These are phyloP conservation scores for Roridomyces roridus DNA, from an alignment of 768 basidiomycete genomes.

Conservation along the genomic window DNA sequence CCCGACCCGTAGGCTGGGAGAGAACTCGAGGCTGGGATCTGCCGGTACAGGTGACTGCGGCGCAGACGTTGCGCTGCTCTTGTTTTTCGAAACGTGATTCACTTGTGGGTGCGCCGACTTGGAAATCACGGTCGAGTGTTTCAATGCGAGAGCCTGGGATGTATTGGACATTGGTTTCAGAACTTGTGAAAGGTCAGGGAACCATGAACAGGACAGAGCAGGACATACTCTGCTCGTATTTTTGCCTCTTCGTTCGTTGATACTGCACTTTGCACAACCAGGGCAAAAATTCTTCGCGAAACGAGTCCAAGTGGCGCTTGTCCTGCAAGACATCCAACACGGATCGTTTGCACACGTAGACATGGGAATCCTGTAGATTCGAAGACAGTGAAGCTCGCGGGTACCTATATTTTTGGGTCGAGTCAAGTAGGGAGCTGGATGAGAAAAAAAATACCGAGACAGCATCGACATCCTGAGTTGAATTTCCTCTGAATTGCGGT, in stretches of 20 bases:
- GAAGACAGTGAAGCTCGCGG: slow-evolving; percentile 74
- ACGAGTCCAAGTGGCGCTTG: slow-evolving; percentile 77
- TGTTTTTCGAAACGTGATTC: slow-evolving; percentile 31
- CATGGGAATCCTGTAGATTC: slow-evolving; percentile 82
- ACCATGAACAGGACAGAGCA: not conserved
- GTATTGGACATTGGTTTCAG: slow-evolving; percentile 52
- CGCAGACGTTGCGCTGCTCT: slow-evolving; percentile 42
- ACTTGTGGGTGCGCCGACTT: slow-evolving; percentile 25
- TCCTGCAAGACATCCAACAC: slow-evolving; percentile 75
- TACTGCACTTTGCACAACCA: slow-evolving; percentile 92
- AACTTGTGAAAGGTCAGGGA: slow-evolving; percentile 37
- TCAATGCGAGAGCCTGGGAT: slow-evolving; percentile 57
- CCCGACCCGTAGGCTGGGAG: slow-evolving; percentile 66
- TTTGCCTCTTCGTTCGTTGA: slow-evolving; percentile 60
- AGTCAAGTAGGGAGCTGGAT: too few relatives aligned
- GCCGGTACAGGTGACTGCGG: slow-evolving; percentile 52
- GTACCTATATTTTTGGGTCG: slow-evolving; percentile 51
- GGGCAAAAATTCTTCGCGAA: slow-evolving; percentile 90
- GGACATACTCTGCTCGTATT: slow-evolving; percentile 61
- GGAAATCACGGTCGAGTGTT: slow-evolving; percentile 60
- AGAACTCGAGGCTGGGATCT: slow-evolving; percentile 39
- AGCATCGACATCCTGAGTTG: slow-evolving; percentile 79
- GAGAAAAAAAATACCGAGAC: slow-evolving; percentile 51
- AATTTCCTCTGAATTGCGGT: slow-evolving; percentile 73
- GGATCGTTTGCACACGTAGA: slow-evolving; percentile 83